Evolutionary conservation across 139 green algal species (phyloP).

Genomic region (Trebouxia sp.): DNA sequence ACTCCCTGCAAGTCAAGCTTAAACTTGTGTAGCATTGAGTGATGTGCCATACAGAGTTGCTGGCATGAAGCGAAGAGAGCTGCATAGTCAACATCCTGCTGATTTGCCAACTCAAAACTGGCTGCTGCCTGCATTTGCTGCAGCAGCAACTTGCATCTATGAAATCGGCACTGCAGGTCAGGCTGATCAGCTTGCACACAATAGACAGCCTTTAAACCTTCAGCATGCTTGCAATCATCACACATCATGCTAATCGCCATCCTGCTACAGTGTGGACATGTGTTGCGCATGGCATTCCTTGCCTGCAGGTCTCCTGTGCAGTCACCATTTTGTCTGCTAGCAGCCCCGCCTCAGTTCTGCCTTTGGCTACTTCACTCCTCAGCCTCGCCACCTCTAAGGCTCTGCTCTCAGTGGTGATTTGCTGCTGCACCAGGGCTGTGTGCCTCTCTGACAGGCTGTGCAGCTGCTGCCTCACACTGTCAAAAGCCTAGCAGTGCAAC

Average conservation of each 20-base stretch:
- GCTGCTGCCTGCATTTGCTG: too few relatives aligned
- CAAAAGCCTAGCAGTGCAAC: background rate
- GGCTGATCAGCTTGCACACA: too few relatives aligned
- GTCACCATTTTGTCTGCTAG: background rate
- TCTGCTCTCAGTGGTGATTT: background rate
- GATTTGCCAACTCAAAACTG: too few relatives aligned
- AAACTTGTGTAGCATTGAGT: too few relatives aligned
- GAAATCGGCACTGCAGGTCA: too few relatives aligned
- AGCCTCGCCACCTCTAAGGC: background rate
- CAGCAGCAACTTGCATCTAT: too few relatives aligned
- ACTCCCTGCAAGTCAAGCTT: too few relatives aligned
- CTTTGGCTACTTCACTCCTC: background rate
- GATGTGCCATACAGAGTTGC: too few relatives aligned
- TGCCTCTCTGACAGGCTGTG: background rate
- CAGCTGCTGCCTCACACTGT: background rate
- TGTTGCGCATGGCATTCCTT: background rate
- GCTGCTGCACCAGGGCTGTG: background rate
- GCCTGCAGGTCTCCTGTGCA: slow-evolving; percentile 1
- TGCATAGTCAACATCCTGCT: too few relatives aligned
- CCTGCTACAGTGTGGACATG: background rate
- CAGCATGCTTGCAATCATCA: too few relatives aligned
- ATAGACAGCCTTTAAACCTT: too few relatives aligned
- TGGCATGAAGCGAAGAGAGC: too few relatives aligned
- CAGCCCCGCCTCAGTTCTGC: slow-evolving; percentile 21
- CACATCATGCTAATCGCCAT: background rate